Conservation (phyloP, 2,329 filamentous ascomycete genomes). For the Hypoxylon sp. region DNA sequence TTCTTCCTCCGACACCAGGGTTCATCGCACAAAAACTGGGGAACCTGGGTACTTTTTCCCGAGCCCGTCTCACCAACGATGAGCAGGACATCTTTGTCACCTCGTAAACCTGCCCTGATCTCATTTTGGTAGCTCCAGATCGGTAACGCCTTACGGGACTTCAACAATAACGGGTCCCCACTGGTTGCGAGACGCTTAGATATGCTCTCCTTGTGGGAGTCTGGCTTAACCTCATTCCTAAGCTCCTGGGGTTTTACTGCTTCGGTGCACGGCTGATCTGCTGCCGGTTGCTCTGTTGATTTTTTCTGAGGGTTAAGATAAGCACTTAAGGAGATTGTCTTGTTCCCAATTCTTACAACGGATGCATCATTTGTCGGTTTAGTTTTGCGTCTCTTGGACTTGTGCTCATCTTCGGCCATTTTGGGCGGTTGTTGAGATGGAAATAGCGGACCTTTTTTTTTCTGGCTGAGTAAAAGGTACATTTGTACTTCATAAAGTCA, state of each 20-base stretch:
- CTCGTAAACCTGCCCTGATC: conserved; percentile 75
- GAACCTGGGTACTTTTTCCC: conserved; percentile 96
- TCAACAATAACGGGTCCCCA: conserved; percentile 50
- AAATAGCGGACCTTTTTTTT: conserved; percentile 6
- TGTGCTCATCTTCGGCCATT: conserved; percentile 51
- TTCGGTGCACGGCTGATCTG: conserved; percentile 17
- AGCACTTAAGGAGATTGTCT: conserved; percentile 64
- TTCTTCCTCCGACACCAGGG: conserved; percentile 80
- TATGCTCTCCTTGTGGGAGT: conserved; percentile 3
- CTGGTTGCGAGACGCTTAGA: conserved; percentile 26
- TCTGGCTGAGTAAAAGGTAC: conserved; percentile 7
- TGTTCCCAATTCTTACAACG: conserved; percentile 64
- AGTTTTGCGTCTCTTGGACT: conserved; percentile 59
- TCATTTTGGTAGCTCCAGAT: conserved; percentile 82
- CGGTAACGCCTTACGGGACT: conserved; percentile 77
- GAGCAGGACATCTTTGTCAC: conserved; percentile 79
- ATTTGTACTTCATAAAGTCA: not conserved
- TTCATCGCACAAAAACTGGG: conserved; percentile 86
- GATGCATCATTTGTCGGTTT: conserved; percentile 51
- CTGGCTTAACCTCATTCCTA: conserved; percentile 12
- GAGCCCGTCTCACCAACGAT: conserved; percentile 95
- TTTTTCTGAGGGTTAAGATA: conserved; percentile 61
- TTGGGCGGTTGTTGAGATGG: conserved; percentile 18
- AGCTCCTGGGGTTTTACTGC: conserved; percentile 22
- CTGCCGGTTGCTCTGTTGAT: conserved; percentile 45